phyloP scores from a whole-genome alignment of 495 filamentous ascomycete species.

The Choiromyces venosus region DNA sequence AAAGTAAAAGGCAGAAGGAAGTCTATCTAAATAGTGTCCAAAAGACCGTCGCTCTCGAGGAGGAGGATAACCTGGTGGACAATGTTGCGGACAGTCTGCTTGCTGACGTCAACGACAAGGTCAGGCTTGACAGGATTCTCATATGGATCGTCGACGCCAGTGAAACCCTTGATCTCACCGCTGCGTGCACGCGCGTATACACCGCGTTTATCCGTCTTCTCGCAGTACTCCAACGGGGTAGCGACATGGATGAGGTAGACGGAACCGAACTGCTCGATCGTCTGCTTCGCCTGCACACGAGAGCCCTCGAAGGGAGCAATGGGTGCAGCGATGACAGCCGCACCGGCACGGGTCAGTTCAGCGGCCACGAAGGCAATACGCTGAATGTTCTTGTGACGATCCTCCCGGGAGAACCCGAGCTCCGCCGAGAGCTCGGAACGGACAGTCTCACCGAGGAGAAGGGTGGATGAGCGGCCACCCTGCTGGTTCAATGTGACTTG shows the following conservation, averaged over 20 bases:
- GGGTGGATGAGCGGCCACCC: constrained; percentile 86
- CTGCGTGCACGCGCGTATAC: constrained; percentile 77
- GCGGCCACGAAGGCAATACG: constrained; percentile 95
- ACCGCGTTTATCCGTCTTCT: constrained; percentile 90
- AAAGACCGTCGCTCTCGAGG: constrained; percentile 80
- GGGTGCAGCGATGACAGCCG: constrained; percentile 94
- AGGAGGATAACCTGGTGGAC: constrained; percentile 96
- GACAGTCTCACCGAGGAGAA: constrained; percentile 91
- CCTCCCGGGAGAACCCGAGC: constrained; percentile 87
- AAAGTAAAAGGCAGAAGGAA: neutral
- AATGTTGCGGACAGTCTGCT: constrained; percentile 79
- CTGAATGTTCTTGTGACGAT: constrained; percentile 90
- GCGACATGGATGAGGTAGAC: constrained; percentile 96
- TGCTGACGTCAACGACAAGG: constrained; percentile 76
- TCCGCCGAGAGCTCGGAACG: constrained; percentile 88
- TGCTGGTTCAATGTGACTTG: constrained; percentile 99
- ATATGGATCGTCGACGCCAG: constrained; percentile 96
- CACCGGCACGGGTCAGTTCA: constrained; percentile 85
- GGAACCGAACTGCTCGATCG: constrained; percentile 76
- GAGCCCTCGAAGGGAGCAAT: constrained; percentile 87
- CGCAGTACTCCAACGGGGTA: constrained; percentile 83
- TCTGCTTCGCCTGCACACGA: constrained; percentile 67
- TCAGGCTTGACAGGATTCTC: constrained; percentile 77
- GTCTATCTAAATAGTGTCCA: constrained; percentile 49
- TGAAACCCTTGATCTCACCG: constrained; percentile 97